A percentile compares a stretch with the other conserved stretches of the same genome.
These are phyloP conservation scores for Kwoniella sp. DNA, from an alignment of 768 basidiomycete genomes.

Conservation along the genomic window DNA sequence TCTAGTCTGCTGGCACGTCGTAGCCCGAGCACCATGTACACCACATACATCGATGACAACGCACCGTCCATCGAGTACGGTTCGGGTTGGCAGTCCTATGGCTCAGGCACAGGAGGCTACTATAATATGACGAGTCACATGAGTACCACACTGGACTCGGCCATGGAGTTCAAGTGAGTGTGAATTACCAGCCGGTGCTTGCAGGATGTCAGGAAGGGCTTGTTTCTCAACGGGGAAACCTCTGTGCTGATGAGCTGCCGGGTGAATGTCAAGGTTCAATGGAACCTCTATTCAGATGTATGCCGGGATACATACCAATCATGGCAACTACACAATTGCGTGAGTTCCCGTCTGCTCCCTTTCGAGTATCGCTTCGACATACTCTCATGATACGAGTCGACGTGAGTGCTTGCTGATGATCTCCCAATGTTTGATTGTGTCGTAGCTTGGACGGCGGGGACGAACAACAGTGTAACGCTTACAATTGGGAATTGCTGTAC, in stretches of 20 bases:
- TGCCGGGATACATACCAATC: constrained; percentile 24
- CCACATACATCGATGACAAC: constrained; percentile 35
- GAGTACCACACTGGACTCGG: not conserved
- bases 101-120: constrained; percentile 14
- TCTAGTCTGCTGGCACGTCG: too few relatives aligned
- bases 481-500: constrained; percentile 10
- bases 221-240: not conserved
- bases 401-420: not conserved
- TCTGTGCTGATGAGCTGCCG: not conserved
- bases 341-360: constrained; percentile 10
- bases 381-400: not conserved
- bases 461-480: constrained; percentile 11
- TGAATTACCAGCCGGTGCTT: too few relatives aligned
- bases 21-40: constrained; percentile 10
- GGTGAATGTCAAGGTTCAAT: constrained; percentile 8
- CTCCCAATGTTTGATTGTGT: too few relatives aligned
- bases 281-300: constrained; percentile 21
- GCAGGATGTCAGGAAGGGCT: too few relatives aligned
- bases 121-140: constrained; percentile 15
- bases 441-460: constrained; percentile 25
- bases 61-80: constrained; percentile 23
- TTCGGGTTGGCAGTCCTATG: constrained; percentile 14
- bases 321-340: constrained; percentile 33
- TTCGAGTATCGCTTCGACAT: not conserved
- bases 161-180: constrained; percentile 12